Evolutionary conservation across 805 yeast species (phyloP).

Genomic region (Candida ficus): DNA sequence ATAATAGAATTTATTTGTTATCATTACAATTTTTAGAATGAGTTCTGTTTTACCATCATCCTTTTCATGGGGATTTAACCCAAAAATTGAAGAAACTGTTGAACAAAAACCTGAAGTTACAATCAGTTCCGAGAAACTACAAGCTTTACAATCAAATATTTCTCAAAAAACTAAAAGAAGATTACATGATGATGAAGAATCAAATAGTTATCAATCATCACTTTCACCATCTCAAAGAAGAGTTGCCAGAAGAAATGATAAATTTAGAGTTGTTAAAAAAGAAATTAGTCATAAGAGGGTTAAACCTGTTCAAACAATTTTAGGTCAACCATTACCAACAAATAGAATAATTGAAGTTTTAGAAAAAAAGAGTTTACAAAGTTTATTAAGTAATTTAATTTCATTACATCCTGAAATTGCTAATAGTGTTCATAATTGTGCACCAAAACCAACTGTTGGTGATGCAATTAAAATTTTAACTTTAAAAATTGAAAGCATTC

Average conservation of each 20-base stretch:
- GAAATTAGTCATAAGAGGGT: constrained; percentile 22
- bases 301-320: constrained; percentile 26
- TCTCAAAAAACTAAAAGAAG: constrained; percentile 12
- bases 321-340: constrained; percentile 59
- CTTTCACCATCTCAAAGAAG: constrained; percentile 4
- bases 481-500: constrained; percentile 34
- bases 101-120: background rate
- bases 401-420: constrained; percentile 58
- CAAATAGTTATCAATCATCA: constrained; percentile 3
- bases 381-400: constrained; percentile 47
- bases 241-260: constrained; percentile 8
- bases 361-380: constrained; percentile 50
- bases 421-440: constrained; percentile 39
- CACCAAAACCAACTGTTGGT: constrained; percentile 55
- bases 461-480: constrained; percentile 47
- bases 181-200: constrained; percentile 14
- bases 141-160: constrained; percentile 5
- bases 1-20: too few species aligned
- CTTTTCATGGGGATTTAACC: constrained; percentile 24
- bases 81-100: constrained; percentile 26
- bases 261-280: constrained; percentile 10
- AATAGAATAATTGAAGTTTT: constrained; percentile 63
- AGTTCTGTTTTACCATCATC: constrained; percentile 17
- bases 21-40: constrained; percentile 5
- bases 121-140: constrained; percentile 5